These are phyloP conservation scores for Pseudocercospora fijiensis DNA, from an alignment of 2,329 filamentous ascomycete genomes.

Conservation along the genomic window DNA sequence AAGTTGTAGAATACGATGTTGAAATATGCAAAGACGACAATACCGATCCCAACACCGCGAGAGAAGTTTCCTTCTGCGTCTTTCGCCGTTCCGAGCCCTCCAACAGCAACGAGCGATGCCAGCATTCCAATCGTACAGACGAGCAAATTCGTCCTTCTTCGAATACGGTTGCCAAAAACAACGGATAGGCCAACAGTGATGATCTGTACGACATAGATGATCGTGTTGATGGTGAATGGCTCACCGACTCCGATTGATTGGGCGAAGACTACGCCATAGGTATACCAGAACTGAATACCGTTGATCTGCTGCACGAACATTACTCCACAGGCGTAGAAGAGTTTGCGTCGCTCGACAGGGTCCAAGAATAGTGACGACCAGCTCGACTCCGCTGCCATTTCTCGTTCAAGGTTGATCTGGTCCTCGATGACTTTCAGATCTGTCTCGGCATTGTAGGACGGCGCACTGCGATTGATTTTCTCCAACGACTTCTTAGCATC, in stretches of 20 bases:
- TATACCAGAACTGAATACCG: constrained; percentile 46
- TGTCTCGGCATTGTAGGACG: constrained; percentile 16
- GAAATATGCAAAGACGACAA: constrained; percentile 28
- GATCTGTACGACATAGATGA: constrained; percentile 29
- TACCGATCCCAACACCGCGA: constrained; percentile 25
- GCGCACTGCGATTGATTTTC: constrained; percentile 26
- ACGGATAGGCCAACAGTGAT: constrained; percentile 26
- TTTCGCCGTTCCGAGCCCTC: constrained; percentile 27
- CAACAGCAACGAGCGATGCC: constrained; percentile 23
- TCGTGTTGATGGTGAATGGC: constrained; percentile 28
- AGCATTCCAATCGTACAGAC: constrained; percentile 27
- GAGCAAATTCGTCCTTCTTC: constrained; percentile 24
- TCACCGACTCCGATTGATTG: constrained; percentile 28
- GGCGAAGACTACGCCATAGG: constrained; percentile 28
- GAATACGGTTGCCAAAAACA: constrained; percentile 26
- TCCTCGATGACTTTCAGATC: constrained; percentile 25
- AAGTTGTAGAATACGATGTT: constrained; percentile 29
- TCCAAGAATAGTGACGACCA: constrained; percentile 47
- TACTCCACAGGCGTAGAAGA: constrained; percentile 48
- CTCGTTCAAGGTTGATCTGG: constrained; percentile 21
- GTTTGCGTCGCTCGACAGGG: constrained; percentile 50
- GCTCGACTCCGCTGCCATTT: constrained; percentile 35
- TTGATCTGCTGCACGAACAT: constrained; percentile 52
- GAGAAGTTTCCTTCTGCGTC: constrained; percentile 21
- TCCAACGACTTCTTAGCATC: constrained; percentile 20